Base-by-base conservation (phyloP, 139 green algal genomes). In the Coelastrella sp. region DNA sequence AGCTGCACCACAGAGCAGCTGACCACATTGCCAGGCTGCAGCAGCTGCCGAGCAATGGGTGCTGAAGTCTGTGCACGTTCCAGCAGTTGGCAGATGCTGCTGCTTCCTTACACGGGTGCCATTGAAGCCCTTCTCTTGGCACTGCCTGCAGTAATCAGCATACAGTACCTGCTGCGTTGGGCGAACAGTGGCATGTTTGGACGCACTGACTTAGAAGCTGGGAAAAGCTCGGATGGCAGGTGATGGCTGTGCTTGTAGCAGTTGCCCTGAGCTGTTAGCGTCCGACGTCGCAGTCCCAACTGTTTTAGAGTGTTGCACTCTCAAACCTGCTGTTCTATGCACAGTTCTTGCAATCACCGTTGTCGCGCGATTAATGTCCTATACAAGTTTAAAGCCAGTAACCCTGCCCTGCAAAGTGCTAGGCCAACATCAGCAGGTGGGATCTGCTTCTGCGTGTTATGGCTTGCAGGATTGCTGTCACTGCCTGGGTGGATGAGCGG, bases 141-240 rank as follows among this genome's bases (percentile, higher is more conserved):
- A n/a, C 22, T 87, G 14, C 81, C 81, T 87, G 81, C 61, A n/a
- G 61, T 87, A 23, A 64, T 87, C 23, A 87, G 81, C 64, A 68
- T 87, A 68, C 64, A 77, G 81, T 47, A 57, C 5, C 83, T 80
- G 83, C 68, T 88, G 68, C 82, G 16, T 19, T 57, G 54, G 22
- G 10, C 82, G 13, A 56, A 73, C 20, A 54, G 64, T 58, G 65
- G 5, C n/a, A 64, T 7, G 19, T 71, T 54, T 5, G 32, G 23
- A 57, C 7, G 19, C 68, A 16, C 47, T 23, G 68, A 80, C 8
- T 6, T 57, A 0, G 68, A 80, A 19, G 54, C 4, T 13, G 54
- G 66, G 66, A 88, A 73, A 54, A 76, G 17, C 68, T 32, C 14
- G 14, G 68, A 76, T 6, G 68, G 68, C 68, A 76, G 68, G 68